Evolutionary conservation across 495 filamentous ascomycete genomes (phyloP), one percentile per base, ranked within the genome.

Genomic region (Glonium stellatum): DNA sequence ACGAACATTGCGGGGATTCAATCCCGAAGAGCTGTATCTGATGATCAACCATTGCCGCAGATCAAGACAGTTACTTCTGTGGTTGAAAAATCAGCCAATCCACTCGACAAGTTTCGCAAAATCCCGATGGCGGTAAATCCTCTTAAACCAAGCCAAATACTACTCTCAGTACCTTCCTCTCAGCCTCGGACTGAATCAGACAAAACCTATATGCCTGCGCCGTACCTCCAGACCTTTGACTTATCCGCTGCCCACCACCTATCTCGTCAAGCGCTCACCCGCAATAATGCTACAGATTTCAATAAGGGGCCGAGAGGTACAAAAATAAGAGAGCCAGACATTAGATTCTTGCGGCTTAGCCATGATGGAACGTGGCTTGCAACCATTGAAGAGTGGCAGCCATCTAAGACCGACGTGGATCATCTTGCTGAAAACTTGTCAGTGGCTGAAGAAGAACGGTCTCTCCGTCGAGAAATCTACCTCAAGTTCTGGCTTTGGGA

Each of bases 401-500:
- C 90, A 19, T 82, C 85, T 19, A 72, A 73, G 31, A 76, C 78
- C 56, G 89, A 92, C 64, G 53, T 87, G n/a, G 74, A 77, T 42
- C 72, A 76, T 67, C 72, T 78, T 57, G 75, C 76, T 41, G 72
- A 78, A 57, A 71, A 69, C 11, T 66, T 71, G 35, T 70, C 73
- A 23, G 71, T 71, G 4, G 57, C 77, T n/a, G 65, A 71, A 19
- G 75, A 77, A 49, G 77, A 82, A 55, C 79, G 76, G 34, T 57
- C 67, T 3, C 71, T 68, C 19, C 79, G 81, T 5, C 62, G 67
- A 12, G 93, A 99, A 67, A 78, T 89, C 1, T 87, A 85, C 63
- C 75, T 99, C 22, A 96, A 92, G 66, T 92, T 99, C 69, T 99
- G 93, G 93, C 79, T 80, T 55, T 90, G 89, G 79, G 82, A 80